phyloP scores from a whole-genome alignment of 2,329 filamentous ascomycete species.

The Aureobasidium sp. region DNA sequence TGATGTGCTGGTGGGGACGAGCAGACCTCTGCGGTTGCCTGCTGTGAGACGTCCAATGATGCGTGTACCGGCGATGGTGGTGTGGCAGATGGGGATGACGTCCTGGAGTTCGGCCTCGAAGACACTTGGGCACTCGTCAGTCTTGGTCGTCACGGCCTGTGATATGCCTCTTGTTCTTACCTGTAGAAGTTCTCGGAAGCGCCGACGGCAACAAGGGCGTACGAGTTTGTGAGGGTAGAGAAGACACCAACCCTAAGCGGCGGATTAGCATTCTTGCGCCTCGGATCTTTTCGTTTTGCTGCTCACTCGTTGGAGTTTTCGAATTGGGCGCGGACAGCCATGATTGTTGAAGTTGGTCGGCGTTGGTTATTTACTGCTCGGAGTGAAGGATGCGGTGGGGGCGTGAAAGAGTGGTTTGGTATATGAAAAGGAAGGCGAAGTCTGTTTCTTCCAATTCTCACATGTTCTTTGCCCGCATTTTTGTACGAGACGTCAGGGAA shows the following conservation, averaged over 20 bases:
- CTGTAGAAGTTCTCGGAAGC: slow-evolving; percentile 99
- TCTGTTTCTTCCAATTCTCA: slow-evolving; percentile 5
- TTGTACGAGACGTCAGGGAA: slow-evolving; percentile 16
- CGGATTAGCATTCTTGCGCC: background rate
- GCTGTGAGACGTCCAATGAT: slow-evolving; percentile 94
- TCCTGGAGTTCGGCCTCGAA: slow-evolving; percentile 98
- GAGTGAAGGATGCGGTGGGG: background rate
- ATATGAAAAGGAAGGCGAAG: background rate
- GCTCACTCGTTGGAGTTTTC: slow-evolving; percentile 87
- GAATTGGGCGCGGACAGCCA: slow-evolving; percentile 58
- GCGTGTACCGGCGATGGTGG: slow-evolving; percentile 90
- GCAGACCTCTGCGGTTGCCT: slow-evolving; percentile 92
- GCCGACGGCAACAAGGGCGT: slow-evolving; percentile 87
- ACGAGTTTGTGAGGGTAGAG: slow-evolving; percentile 92
- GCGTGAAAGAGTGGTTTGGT: background rate
- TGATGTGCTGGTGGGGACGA: slow-evolving; percentile 91
- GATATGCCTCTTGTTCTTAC: slow-evolving; percentile 34
- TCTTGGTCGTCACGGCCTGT: background rate
- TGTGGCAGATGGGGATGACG: slow-evolving; percentile 92
- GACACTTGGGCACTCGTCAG: slow-evolving; percentile 40
- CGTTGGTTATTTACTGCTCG: background rate
- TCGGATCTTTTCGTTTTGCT: background rate
- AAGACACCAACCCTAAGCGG: slow-evolving; percentile 85
- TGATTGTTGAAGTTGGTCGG: slow-evolving; percentile 27
- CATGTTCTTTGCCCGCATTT: slow-evolving; percentile 13